Base-by-base conservation (phyloP, 345 rosid species). In the Psidium guajava region DNA sequence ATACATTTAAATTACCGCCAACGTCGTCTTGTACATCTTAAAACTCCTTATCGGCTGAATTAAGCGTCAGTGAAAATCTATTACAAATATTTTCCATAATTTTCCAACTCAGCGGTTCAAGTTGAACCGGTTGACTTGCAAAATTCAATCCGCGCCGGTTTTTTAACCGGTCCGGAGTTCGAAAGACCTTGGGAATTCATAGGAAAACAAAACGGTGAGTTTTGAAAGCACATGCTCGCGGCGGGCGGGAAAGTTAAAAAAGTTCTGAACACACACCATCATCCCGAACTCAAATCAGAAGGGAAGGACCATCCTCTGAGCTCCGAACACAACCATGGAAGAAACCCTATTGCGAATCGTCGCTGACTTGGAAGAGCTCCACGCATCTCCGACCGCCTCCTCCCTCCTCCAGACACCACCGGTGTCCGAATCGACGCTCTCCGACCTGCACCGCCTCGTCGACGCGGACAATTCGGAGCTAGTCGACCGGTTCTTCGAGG, bases 381-480 rank as follows among this genome's bases (percentile, higher is more conserved):
- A 56, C 64, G 87, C 83, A 40, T 64, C 75, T 82, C 84, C 32
- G 64, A 15, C 84, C 13, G 54, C 89, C 42, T 24, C 88, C 85
- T 5, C 49, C 40, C 81, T 90, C 86, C 28, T 80, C 1, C 20
- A 6, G 74, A 36, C 40, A 4, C 73, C 40, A 36, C 10, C 73
- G 40, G 18, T 59, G 40, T 7, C 73, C 9, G 73, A 59, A 14
- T 59, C 92, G 32, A 87, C 94, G 49, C 91, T 94, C 82, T 83
- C 59, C 52, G 92, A 94, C 87, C 94, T 97, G 73, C 91, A 87
- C 64, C 89, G 91, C 81, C 91, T 95, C 21, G 73, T 93, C 2
- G 56, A 82, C 20, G 53, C 88, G 81, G 89, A 90, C 84, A 93
- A 94, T 54, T 88, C 94, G 4, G 88, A 93, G 8, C n/a, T 90